Evolutionary conservation across 805 yeast species (phyloP).

Genomic region (Suhomyces emberorum): DNA sequence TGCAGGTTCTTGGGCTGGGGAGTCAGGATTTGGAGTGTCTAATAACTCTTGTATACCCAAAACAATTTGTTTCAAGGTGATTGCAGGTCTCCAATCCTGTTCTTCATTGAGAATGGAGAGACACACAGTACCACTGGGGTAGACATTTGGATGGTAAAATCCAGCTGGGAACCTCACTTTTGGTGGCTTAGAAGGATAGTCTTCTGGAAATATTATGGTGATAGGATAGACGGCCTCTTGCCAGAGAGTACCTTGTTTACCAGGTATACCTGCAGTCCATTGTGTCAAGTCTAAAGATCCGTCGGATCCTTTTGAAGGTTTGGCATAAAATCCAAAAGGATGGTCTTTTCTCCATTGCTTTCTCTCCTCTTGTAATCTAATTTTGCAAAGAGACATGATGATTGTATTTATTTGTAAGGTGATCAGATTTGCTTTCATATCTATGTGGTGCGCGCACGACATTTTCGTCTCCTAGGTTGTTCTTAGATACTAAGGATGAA

Average conservation of each 20-base stretch:
- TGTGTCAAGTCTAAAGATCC: conserved; percentile 80
- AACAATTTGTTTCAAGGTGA: conserved; percentile 82
- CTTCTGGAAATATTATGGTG: conserved; percentile 78
- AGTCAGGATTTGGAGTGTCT: conserved; percentile 86
- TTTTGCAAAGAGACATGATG: conserved; percentile 58
- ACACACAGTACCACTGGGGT: conserved; percentile 97
- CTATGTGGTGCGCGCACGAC: background rate
- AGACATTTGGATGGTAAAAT: conserved; percentile 95
- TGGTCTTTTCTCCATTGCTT: conserved; percentile 98
- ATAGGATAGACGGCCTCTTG: conserved; percentile 86
- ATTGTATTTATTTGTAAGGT: background rate
- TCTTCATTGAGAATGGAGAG: conserved; percentile 89
- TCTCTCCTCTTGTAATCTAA: conserved; percentile 90
- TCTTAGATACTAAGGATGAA: no score
- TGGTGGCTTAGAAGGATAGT: conserved; percentile 96
- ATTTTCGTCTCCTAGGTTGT: no score
- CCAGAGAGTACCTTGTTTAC: conserved; percentile 84
- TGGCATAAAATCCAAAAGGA: conserved; percentile 96
- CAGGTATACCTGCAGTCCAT: conserved; percentile 97
- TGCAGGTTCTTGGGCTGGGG: conserved; percentile 98
- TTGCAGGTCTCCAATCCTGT: conserved; percentile 98
- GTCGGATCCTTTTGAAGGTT: conserved; percentile 74
- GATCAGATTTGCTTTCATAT: background rate
- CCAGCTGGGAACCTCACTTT: conserved; percentile 85
- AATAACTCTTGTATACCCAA: conserved; percentile 90